phyloP scores from a whole-genome alignment of 1,139 yeast species.

The Sugiyamaella neomexicana region DNA sequence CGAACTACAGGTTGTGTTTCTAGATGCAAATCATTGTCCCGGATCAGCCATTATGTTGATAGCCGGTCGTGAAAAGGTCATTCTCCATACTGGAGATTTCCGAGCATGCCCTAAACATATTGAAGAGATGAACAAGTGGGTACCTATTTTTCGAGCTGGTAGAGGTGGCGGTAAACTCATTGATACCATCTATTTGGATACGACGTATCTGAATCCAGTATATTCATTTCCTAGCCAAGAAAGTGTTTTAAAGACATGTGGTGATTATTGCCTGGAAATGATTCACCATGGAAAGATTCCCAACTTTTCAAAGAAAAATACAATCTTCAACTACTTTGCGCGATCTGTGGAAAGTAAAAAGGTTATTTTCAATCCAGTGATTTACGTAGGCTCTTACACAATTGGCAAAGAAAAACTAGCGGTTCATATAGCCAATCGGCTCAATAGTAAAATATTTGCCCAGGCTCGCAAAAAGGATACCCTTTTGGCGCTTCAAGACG shows the following conservation, averaged over 20 bases:
- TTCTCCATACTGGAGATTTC: constrained; percentile 91
- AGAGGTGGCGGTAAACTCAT: constrained; percentile 30
- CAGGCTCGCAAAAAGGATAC: constrained; percentile 48
- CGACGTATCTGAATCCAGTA: constrained; percentile 77
- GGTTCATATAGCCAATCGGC: constrained; percentile 57
- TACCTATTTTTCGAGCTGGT: constrained; percentile 10
- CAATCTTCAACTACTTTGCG: constrained; percentile 28
- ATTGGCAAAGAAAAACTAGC: constrained; percentile 92
- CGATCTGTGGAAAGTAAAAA: constrained; percentile 8
- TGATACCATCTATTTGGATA: constrained; percentile 74
- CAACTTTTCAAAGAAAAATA: constrained; percentile 19
- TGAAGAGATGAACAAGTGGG: constrained; percentile 35
- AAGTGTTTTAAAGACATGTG: constrained; percentile 59
- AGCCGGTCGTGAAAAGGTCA: constrained; percentile 43
- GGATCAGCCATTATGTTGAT: constrained; percentile 84
- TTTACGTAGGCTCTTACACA: constrained; percentile 84
- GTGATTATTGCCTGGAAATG: constrained; percentile 52
- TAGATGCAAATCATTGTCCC: constrained; percentile 95
- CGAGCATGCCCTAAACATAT: constrained; percentile 54
- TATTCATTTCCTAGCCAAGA: constrained; percentile 79
- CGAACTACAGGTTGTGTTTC: constrained; percentile 58
- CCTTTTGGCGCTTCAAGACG: constrained; percentile 45
- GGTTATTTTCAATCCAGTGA: constrained; percentile 42
- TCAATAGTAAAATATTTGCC: constrained; percentile 56
- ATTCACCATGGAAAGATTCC: constrained; percentile 34